A percentile compares a stretch with the other conserved stretches of the same genome.
Evolutionary conservation across 768 basidiomycete species (phyloP).

Genomic region (Boletus coccyginus): DNA sequence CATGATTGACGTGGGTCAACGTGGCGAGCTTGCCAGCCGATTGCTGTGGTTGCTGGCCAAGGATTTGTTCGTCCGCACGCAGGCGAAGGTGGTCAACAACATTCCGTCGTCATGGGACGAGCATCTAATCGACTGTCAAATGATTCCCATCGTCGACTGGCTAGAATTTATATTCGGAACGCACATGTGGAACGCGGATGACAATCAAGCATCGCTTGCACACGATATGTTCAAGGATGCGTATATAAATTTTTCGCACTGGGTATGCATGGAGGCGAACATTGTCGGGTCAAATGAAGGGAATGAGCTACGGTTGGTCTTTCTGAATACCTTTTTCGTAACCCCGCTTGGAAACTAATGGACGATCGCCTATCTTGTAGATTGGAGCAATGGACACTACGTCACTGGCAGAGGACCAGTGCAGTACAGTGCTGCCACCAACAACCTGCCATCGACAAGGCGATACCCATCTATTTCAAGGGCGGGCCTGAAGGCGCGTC

Average conservation of each 20-base stretch:
- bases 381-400: too few species aligned
- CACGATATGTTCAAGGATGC: neutral
- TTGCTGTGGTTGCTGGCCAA: too few species aligned
- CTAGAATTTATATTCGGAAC: slow-evolving; percentile 12
- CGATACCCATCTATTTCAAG: slow-evolving; percentile 3
- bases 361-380: neutral
- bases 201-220: neutral
- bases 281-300: neutral
- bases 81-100: too few species aligned
- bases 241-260: too few species aligned
- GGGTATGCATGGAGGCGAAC: too few species aligned
- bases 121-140: slow-evolving; percentile 9
- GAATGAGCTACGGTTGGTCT: neutral
- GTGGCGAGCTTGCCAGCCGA: too few species aligned
- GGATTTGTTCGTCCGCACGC: too few species aligned
- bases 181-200: neutral
- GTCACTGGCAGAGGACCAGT: too few species aligned
- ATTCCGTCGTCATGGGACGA: too few species aligned
- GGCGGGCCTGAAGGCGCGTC: neutral
- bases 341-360: too few species aligned
- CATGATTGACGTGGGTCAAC: too few species aligned
- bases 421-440: slow-evolving; percentile 11
- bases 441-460: slow-evolving; percentile 11
- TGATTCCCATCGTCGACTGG: slow-evolving; percentile 8
- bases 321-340: neutral